phyloP scores from a whole-genome alignment of 1,284 basidiomycete species.

The Rhizoctonia solani region DNA sequence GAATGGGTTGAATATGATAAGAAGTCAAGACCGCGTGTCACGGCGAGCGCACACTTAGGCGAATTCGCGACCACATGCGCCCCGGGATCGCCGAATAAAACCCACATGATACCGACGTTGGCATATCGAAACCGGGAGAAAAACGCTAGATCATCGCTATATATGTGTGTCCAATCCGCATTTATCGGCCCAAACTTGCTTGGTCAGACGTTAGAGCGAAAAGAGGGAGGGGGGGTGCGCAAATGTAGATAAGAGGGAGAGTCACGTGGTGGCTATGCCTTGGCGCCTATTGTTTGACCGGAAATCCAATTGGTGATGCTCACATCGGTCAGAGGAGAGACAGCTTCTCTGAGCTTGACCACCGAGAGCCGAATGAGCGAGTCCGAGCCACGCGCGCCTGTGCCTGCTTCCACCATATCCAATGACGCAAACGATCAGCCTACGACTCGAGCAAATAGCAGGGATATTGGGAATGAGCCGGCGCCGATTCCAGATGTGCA shows the following conservation, averaged over 20 bases:
- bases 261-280: not conserved
- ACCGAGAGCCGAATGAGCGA: constrained; percentile 25
- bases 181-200: not conserved
- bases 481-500: not conserved
- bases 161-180: not conserved
- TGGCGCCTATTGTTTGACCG: too few relatives aligned
- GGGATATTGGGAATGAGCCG: not conserved
- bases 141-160: too few relatives aligned
- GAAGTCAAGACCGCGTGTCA: not conserved
- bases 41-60: not conserved
- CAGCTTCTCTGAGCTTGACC: not conserved
- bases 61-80: constrained; percentile 16
- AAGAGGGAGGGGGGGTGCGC: too few relatives aligned
- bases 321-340: too few relatives aligned
- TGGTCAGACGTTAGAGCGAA: too few relatives aligned
- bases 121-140: not conserved
- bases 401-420: not conserved
- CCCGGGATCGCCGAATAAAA: constrained; percentile 15
- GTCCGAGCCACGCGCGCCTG: constrained; percentile 2
- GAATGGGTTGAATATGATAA: too few relatives aligned
- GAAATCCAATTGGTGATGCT: too few relatives aligned
- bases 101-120: not conserved
- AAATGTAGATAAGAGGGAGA: not conserved
- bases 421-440: constrained; percentile 8
- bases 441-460: not conserved